Evolutionary conservation across 164 flowering plant species (phyloP).

Genomic region (Platanus orientalis): DNA sequence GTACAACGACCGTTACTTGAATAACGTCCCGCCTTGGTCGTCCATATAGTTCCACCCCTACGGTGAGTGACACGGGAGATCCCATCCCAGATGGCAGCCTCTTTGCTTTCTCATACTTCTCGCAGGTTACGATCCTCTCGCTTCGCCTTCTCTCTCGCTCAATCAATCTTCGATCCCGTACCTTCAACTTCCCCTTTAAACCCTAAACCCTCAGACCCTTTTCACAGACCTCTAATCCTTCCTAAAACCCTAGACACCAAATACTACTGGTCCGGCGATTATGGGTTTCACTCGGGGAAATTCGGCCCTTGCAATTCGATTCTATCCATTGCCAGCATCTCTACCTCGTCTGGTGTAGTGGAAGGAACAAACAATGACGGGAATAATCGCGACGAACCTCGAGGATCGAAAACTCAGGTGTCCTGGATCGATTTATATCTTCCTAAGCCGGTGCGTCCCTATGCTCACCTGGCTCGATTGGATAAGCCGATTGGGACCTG

Average conservation of each 20-base stretch:
- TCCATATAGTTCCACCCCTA: too few species aligned
- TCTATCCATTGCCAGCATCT: conserved; percentile 4
- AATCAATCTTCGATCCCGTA: conserved; percentile 5
- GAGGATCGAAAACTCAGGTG: conserved; percentile 9
- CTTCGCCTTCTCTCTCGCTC: conserved; percentile 14
- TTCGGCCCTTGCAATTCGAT: neutral
- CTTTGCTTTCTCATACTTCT: conserved; percentile 27
- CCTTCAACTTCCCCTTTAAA: conserved; percentile 4
- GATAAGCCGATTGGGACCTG: conserved; percentile 97
- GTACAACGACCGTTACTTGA: too few species aligned
- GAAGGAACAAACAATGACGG: conserved; percentile 11
- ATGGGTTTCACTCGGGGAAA: neutral
- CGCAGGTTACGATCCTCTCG: conserved; percentile 24
- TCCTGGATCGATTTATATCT: conserved; percentile 83
- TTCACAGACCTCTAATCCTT: neutral
- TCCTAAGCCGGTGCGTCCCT: conserved; percentile 48
- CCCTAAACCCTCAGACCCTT: conserved; percentile 1
- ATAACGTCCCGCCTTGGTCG: too few species aligned
- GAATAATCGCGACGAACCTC: conserved; percentile 5
- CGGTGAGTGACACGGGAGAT: neutral
- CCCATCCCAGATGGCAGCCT: conserved; percentile 26
- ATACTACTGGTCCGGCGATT: neutral
- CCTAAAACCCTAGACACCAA: conserved; percentile 9
- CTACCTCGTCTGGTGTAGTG: conserved; percentile 15
- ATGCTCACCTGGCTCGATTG: conserved; percentile 87